Base-by-base conservation (phyloP, 2,329 filamentous ascomycete species). In the Onygena corvina region DNA sequence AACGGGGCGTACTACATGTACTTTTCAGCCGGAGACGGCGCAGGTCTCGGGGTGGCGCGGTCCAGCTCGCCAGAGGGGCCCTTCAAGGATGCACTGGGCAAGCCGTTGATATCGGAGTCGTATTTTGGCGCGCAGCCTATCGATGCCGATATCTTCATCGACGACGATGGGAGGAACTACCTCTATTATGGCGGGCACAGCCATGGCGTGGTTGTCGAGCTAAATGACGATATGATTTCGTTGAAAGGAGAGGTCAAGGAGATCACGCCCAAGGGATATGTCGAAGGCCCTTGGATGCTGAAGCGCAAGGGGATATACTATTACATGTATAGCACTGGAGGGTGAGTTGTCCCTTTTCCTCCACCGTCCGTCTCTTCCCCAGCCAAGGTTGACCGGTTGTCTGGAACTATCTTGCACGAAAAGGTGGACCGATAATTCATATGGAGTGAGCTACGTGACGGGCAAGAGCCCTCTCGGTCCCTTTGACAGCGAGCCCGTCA, bases 1-100 rank as follows among this genome's bases (percentile, higher is more conserved):
- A 63, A 71, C 52, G 69, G 67, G 8, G 68, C 65, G 34, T 75
- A 74, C 57, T 74, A 69, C 54, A 62, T 75, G 48, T 75, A 75
- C 58, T 75, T 74, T 53, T 69, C 64, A 36, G 72, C 71, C 30
- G 74, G 74, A 33, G 72, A 74, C 48, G 58, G 69, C 1, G 68
- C 66, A 4, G 69, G 69, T 2, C 70, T 72, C 12, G 69, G 69
- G 2, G 69, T 71, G 0, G 69, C 63, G 0, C 60, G 63, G 3
- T 62, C 68, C 0, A 59, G 61, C 11, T 59, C 50, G 2, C 64
- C 69, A 0, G 60, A 62, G 27, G 70, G 70, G 0, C 70, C 69
- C 0, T 72, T 67, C 36, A 57, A 60, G 12, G 70, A 72, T 49
- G 68, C 62, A 4, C 62, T 71, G 9, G 70, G 67, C 1, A 56